Evolutionary conservation across 192 early-diverging fungal genomes (phyloP).

Genomic region (Podila epigama): DNA sequence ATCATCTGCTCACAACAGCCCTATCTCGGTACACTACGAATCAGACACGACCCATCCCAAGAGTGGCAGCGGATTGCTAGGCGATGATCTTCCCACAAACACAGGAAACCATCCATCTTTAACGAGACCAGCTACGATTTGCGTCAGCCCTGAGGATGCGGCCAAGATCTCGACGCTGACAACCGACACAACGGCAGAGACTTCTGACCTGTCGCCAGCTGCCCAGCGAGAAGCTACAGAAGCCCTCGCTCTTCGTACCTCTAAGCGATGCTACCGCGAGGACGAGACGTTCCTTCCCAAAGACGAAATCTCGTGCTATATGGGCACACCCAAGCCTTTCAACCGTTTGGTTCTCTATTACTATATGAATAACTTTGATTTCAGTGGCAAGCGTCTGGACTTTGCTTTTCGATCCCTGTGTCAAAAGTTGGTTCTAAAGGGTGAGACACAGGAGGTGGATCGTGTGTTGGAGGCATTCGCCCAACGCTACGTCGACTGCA

Average conservation of each 20-base stretch:
- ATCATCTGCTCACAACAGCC: neutral
- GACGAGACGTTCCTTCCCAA: slow-evolving; percentile 53
- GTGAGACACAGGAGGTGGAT: slow-evolving; percentile 93
- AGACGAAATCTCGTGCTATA: slow-evolving; percentile 56
- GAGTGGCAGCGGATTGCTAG: neutral
- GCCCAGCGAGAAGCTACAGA: slow-evolving; percentile 2
- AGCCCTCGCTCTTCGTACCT: neutral
- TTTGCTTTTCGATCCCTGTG: slow-evolving; percentile 82
- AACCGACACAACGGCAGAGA: neutral
- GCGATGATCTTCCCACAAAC: neutral
- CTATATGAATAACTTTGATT: slow-evolving; percentile 88
- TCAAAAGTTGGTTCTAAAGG: slow-evolving; percentile 80
- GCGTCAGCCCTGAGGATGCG: slow-evolving; percentile 10
- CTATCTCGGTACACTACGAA: neutral
- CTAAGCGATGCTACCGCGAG: slow-evolving; percentile 51
- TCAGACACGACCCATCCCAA: neutral
- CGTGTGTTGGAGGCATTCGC: slow-evolving; percentile 87
- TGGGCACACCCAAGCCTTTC: slow-evolving; percentile 61
- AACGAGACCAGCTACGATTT: slow-evolving; percentile 18
- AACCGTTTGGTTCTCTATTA: slow-evolving; percentile 62
- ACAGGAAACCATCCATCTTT: neutral
- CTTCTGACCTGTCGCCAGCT: slow-evolving; percentile 6
- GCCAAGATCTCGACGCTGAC: slow-evolving; percentile 2
- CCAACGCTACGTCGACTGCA: slow-evolving; percentile 84
- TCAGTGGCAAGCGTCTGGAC: slow-evolving; percentile 72